phyloP scores from a whole-genome alignment of 2,329 filamentous ascomycete species.

The Cytospora piceicola region DNA sequence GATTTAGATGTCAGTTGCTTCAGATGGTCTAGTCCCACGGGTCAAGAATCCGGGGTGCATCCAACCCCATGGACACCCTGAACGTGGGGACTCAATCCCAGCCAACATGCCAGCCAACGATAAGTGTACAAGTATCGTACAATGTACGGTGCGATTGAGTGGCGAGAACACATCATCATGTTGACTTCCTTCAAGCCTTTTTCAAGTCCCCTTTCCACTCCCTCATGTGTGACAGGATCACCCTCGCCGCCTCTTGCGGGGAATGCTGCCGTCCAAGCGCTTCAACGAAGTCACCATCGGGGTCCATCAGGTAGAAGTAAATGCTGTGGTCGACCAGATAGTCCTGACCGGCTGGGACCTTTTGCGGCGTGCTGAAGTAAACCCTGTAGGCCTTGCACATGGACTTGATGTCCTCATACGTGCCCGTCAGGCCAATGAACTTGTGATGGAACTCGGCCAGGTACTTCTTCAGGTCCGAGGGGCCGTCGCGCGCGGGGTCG shows the following conservation, averaged over 20 bases:
- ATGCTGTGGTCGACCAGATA: slow-evolving; percentile 99
- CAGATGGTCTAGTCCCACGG: neutral
- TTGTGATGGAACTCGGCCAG: slow-evolving; percentile 86
- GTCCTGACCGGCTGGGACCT: slow-evolving; percentile 91
- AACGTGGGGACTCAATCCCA: neutral
- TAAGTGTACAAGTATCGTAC: slow-evolving; percentile 10
- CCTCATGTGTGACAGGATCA: slow-evolving; percentile 85
- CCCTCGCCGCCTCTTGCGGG: slow-evolving; percentile 78
- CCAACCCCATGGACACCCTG: neutral
- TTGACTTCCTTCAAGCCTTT: slow-evolving; percentile 27
- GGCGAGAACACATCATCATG: slow-evolving; percentile 12
- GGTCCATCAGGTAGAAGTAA: slow-evolving; percentile 99
- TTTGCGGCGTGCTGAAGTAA: slow-evolving; percentile 90
- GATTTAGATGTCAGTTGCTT: neutral
- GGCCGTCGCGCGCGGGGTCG: slow-evolving; percentile 89
- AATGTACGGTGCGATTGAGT: slow-evolving; percentile 13
- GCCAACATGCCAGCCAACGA: neutral
- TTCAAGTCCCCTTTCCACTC: slow-evolving; percentile 50
- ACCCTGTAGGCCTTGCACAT: slow-evolving; percentile 96
- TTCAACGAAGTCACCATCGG: slow-evolving; percentile 97
- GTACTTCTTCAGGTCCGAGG: slow-evolving; percentile 82
- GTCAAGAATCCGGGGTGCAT: slow-evolving; percentile 11
- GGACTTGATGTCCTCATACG: slow-evolving; percentile 90
- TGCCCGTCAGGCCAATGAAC: slow-evolving; percentile 88
- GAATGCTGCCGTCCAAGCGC: slow-evolving; percentile 94